Conservation (phyloP, 2,329 filamentous ascomycete genomes). For the Lizonia empirigonia region DNA sequence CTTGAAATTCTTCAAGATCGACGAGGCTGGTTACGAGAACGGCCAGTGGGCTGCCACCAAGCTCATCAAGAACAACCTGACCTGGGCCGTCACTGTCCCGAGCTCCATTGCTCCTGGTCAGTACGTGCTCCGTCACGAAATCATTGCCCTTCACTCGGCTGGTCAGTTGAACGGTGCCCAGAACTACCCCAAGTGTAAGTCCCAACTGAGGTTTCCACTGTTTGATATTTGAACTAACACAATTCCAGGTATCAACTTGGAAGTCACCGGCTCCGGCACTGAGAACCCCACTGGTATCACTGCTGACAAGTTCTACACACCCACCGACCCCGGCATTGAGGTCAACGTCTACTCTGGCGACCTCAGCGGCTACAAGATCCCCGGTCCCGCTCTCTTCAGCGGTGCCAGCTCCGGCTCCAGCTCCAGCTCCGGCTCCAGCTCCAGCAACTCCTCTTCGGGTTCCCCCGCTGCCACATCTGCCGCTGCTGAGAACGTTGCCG, state of each 20-base stretch:
- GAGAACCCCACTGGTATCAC: conserved; percentile 51
- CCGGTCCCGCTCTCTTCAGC: conserved; percentile 54
- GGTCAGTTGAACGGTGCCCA: conserved; percentile 52
- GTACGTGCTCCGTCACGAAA: conserved; percentile 65
- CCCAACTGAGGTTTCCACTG: conserved; percentile 35
- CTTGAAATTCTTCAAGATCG: conserved; percentile 69
- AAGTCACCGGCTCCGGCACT: conserved; percentile 61
- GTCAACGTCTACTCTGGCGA: conserved; percentile 62
- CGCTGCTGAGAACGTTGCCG: conserved; percentile 8
- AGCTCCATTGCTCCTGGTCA: conserved; percentile 59
- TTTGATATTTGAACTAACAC: background rate
- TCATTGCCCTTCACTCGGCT: conserved; percentile 65
- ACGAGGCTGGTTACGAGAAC: conserved; percentile 59
- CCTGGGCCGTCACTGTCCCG: conserved; percentile 59
- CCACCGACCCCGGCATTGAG: conserved; percentile 62
- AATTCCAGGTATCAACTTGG: conserved; percentile 53
- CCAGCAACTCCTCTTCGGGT: conserved; percentile 9
- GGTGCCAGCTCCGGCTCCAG: conserved; percentile 26
- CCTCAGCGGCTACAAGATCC: conserved; percentile 55
- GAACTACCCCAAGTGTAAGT: conserved; percentile 53
- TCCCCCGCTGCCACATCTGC: conserved; percentile 13
- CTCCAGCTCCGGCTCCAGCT: conserved; percentile 10
- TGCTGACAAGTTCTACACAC: conserved; percentile 62
- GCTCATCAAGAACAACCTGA: conserved; percentile 55
- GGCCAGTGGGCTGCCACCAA: conserved; percentile 62